phyloP scores from a whole-genome alignment of 2,329 filamentous ascomycete species.

The Fusarium clavum region DNA sequence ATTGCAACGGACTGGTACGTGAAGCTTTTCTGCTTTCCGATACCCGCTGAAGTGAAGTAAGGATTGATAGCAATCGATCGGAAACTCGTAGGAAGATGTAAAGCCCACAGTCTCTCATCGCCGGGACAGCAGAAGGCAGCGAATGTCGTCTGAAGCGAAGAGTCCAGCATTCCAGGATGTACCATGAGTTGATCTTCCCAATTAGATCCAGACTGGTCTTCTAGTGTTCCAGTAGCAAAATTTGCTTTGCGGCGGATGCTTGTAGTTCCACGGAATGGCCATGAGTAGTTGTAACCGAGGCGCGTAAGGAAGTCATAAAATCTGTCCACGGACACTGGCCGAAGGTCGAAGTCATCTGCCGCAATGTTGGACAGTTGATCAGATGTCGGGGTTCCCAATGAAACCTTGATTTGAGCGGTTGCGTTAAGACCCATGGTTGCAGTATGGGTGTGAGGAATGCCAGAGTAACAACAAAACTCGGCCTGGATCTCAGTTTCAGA shows the following conservation, averaged over 20 bases:
- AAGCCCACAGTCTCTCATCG: constrained; percentile 48
- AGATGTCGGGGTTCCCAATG: too few species aligned
- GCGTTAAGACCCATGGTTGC: too few species aligned
- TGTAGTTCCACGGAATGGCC: not conserved
- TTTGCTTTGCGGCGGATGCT: not conserved
- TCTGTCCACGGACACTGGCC: not conserved
- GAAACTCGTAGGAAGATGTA: constrained; percentile 37
- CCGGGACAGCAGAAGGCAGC: constrained; percentile 49
- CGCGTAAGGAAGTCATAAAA: not conserved
- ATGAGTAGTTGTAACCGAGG: not conserved
- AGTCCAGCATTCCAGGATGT: constrained; percentile 46
- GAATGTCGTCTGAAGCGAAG: constrained; percentile 50
- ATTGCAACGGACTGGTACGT: too few species aligned
- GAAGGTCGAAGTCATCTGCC: not conserved
- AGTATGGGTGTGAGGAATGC: too few species aligned
- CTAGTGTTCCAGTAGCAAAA: not conserved
- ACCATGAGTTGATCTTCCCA: not conserved
- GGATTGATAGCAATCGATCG: not conserved
- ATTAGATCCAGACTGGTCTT: not conserved
- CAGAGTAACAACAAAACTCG: too few species aligned
- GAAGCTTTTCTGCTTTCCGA: too few species aligned
- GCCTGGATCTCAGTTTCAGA: too few species aligned
- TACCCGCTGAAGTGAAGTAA: not conserved
- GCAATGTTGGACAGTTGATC: not conserved
- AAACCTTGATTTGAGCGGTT: too few species aligned